phyloP scores from a whole-genome alignment of 305 asterid species.

The Plantago coronopus region DNA sequence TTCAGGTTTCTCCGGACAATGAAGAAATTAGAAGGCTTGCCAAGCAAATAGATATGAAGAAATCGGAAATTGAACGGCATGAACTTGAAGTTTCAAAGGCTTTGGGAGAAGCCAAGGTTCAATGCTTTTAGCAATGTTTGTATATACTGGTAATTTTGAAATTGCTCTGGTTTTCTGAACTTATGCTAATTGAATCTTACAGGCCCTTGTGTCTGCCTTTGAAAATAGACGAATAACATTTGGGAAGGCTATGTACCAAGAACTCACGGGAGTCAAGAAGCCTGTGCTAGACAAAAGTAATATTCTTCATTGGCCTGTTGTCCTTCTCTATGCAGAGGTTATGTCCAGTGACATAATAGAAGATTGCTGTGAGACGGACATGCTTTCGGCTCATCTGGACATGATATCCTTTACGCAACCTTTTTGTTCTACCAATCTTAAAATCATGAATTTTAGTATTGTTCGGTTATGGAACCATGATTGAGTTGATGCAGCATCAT shows the following conservation, averaged over 20 bases:
- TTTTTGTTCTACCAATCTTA: slow-evolving; percentile 15
- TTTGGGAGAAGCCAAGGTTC: slow-evolving; percentile 62
- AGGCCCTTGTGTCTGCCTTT: slow-evolving; percentile 67
- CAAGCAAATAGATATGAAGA: slow-evolving; percentile 49
- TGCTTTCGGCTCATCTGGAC: slow-evolving; percentile 71
- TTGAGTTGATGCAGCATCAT: background rate
- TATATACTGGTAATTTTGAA: slow-evolving; percentile 1
- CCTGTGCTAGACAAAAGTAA: slow-evolving; percentile 61
- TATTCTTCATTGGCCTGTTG: slow-evolving; percentile 92
- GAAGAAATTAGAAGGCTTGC: slow-evolving; percentile 70
- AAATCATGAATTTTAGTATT: slow-evolving; percentile 1
- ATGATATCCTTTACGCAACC: slow-evolving; percentile 61
- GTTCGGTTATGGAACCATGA: slow-evolving; percentile 2
- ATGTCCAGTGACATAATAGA: slow-evolving; percentile 92
- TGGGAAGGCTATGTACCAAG: slow-evolving; percentile 82
- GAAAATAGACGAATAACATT: slow-evolving; percentile 61
- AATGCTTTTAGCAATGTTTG: slow-evolving; percentile 17
- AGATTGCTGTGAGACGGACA: slow-evolving; percentile 88
- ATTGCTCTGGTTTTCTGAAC: slow-evolving; percentile 21
- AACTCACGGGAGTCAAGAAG: slow-evolving; percentile 71
- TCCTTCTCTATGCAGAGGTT: slow-evolving; percentile 79
- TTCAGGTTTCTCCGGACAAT: slow-evolving; percentile 62
- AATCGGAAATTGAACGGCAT: slow-evolving; percentile 40
- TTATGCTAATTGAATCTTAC: slow-evolving; percentile 27
- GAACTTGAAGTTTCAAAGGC: slow-evolving; percentile 63